phyloP scores from a whole-genome alignment of 2,329 filamentous ascomycete species.

The Aspergillus bombycis region DNA sequence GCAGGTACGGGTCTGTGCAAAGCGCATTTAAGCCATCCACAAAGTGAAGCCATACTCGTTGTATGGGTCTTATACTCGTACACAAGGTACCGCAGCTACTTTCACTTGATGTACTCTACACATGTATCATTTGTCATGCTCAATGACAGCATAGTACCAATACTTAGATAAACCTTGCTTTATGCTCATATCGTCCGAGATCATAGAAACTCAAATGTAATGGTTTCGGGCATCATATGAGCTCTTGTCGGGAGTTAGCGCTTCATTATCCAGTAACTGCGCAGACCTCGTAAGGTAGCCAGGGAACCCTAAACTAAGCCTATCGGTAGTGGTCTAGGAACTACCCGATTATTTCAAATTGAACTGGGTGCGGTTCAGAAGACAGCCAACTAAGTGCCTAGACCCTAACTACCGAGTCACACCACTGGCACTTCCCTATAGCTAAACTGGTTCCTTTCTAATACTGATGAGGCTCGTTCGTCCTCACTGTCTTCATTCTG shows the following conservation, averaged over 20 bases:
- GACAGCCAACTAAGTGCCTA: background rate
- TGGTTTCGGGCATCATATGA: background rate
- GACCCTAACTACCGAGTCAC: background rate
- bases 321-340: background rate
- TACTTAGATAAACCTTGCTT: background rate
- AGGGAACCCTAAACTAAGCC: background rate
- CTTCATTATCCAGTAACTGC: background rate
- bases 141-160: background rate
- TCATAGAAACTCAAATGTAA: background rate
- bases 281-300: background rate
- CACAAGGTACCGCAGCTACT: background rate
- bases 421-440: background rate
- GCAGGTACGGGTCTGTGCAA: slow-evolving; percentile 45
- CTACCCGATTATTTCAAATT: background rate
- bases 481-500: background rate
- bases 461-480: background rate
- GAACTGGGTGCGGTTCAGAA: background rate
- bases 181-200: background rate
- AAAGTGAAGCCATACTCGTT: background rate
- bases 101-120: background rate
- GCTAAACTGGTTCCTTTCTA: background rate
- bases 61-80: background rate
- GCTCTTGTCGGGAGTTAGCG: background rate
- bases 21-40: slow-evolving; percentile 33
- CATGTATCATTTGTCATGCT: background rate